Evolutionary conservation across 208 protist species (phyloP).

Genomic region (Trichomonas tenax): DNA sequence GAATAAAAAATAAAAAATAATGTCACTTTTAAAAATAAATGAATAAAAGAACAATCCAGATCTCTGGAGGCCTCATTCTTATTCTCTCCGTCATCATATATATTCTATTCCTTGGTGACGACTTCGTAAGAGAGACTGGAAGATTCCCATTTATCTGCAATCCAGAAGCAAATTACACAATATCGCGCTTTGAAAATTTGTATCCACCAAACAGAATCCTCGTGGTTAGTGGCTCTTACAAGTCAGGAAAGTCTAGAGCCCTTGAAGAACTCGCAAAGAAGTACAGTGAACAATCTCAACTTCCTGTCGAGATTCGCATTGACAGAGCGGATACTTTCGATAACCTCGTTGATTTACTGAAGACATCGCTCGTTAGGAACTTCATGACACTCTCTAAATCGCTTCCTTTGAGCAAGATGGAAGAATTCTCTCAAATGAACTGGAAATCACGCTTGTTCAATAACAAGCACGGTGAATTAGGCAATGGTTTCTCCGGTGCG

Average conservation of each 20-base stretch:
- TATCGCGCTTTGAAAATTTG: not conserved
- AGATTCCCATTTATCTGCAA: not conserved
- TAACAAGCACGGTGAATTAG: not conserved
- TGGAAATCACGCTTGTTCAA: not conserved
- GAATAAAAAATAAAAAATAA: too few species aligned
- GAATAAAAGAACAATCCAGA: not conserved
- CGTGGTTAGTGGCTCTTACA: not conserved
- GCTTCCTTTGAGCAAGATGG: not conserved
- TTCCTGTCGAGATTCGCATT: not conserved
- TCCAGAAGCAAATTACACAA: not conserved
- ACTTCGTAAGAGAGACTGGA: not conserved
- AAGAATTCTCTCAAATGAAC: not conserved
- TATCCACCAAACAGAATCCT: not conserved
- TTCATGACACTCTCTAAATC: not conserved
- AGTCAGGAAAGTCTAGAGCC: not conserved
- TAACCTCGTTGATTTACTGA: not conserved
- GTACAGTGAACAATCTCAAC: not conserved
- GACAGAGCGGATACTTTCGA: not conserved
- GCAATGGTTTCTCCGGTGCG: not conserved
- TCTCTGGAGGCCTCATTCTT: not conserved
- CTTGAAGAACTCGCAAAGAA: not conserved
- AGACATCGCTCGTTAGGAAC: not conserved
- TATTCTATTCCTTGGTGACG: not conserved
- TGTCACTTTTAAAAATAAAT: not conserved
- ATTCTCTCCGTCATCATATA: not conserved